These are phyloP conservation scores for Lepidium campestre DNA, from an alignment of 441 rosid genomes.

Conservation along the genomic window DNA sequence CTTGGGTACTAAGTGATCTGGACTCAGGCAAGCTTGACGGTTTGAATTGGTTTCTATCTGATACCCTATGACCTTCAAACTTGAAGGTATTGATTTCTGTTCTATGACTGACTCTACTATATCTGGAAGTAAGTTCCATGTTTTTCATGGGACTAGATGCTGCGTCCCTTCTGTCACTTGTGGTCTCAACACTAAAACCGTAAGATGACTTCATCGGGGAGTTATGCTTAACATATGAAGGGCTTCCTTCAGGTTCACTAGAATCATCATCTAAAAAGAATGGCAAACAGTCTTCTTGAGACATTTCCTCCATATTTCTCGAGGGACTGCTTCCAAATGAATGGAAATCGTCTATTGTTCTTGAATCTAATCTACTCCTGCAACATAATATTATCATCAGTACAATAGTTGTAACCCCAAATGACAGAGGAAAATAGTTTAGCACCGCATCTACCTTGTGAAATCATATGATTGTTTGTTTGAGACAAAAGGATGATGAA, in stretches of 20 bases:
- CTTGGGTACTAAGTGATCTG: slow-evolving; percentile 30
- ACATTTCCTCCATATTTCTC: slow-evolving; percentile 50
- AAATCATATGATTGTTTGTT: slow-evolving; percentile 36
- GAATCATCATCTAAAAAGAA: slow-evolving; percentile 84
- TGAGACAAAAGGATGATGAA: slow-evolving; percentile 63
- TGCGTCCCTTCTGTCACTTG: slow-evolving; percentile 42
- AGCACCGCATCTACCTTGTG: slow-evolving; percentile 42
- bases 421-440: not conserved
- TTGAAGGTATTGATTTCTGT: slow-evolving; percentile 37
- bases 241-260: slow-evolving; percentile 74
- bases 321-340: slow-evolving; percentile 42
- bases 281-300: slow-evolving; percentile 79
- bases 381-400: slow-evolving; percentile 13
- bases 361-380: slow-evolving; percentile 45
- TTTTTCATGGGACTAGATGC: slow-evolving; percentile 35
- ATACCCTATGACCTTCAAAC: slow-evolving; percentile 31
- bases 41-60: slow-evolving; percentile 40
- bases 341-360: slow-evolving; percentile 39
- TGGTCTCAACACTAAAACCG: slow-evolving; percentile 47
- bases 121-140: slow-evolving; percentile 41
- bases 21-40: slow-evolving; percentile 44
- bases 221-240: slow-evolving; percentile 45
- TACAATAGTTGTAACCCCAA: slow-evolving; percentile 11
- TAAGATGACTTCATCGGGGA: slow-evolving; percentile 42
- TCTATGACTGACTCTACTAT: slow-evolving; percentile 33